Evolutionary conservation across 1,139 yeast species (phyloP).

Genomic region (Pichia sp.): DNA sequence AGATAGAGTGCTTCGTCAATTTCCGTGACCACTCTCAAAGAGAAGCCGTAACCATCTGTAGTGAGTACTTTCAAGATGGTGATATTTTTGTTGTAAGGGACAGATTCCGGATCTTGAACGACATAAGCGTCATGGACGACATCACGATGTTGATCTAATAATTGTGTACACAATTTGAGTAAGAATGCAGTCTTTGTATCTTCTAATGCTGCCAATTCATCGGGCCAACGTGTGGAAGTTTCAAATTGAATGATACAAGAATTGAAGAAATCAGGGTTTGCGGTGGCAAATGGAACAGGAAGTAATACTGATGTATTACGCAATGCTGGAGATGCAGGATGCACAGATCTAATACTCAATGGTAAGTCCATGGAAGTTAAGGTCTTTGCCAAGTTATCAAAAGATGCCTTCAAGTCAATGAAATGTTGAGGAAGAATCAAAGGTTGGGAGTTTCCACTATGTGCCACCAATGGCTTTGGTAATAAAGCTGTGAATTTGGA

Average conservation of each 20-base stretch:
- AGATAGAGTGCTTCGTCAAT: slow-evolving; percentile 71
- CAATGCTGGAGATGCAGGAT: slow-evolving; percentile 66
- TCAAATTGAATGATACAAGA: slow-evolving; percentile 83
- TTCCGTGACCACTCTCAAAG: slow-evolving; percentile 66
- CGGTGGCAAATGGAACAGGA: slow-evolving; percentile 77
- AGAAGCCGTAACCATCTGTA: slow-evolving; percentile 85
- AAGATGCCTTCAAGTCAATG: slow-evolving; percentile 53
- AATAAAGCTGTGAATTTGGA: slow-evolving; percentile 42
- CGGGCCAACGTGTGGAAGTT: slow-evolving; percentile 92
- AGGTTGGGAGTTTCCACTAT: slow-evolving; percentile 44
- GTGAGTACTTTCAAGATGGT: slow-evolving; percentile 60
- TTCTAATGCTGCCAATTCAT: slow-evolving; percentile 76
- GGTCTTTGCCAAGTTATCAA: slow-evolving; percentile 55
- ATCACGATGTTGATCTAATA: slow-evolving; percentile 35
- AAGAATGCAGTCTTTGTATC: slow-evolving; percentile 87
- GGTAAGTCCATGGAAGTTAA: slow-evolving; percentile 52
- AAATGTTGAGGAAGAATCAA: slow-evolving; percentile 43
- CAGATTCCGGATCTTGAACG: slow-evolving; percentile 49
- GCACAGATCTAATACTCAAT: slow-evolving; percentile 58
- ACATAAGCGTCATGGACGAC: slow-evolving; percentile 47
- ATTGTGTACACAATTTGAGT: slow-evolving; percentile 57
- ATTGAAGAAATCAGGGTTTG: slow-evolving; percentile 76
- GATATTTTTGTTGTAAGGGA: slow-evolving; percentile 54
- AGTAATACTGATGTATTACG: slow-evolving; percentile 67
- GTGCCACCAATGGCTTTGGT: slow-evolving; percentile 54